These are phyloP conservation scores for Kuraishia borneana DNA, from an alignment of 805 yeast genomes.

Conservation along the genomic window DNA sequence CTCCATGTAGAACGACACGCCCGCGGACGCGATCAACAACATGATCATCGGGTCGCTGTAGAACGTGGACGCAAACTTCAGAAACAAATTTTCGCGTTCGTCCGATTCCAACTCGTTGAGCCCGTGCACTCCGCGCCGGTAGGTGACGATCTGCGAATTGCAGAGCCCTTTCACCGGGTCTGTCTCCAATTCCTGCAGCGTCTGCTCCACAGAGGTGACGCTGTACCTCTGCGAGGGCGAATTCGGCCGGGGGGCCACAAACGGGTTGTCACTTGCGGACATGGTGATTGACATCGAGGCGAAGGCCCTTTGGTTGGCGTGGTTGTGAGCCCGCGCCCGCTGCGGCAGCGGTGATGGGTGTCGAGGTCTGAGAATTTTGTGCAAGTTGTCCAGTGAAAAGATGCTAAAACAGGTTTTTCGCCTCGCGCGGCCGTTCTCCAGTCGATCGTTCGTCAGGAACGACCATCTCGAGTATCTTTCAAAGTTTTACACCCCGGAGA, in stretches of 20 bases:
- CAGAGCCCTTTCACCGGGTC: slow-evolving; percentile 49
- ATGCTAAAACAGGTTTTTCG: no score
- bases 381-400: no score
- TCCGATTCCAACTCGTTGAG: slow-evolving; percentile 66
- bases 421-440: no score
- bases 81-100: slow-evolving; percentile 63
- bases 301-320: no score
- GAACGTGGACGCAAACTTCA: slow-evolving; percentile 70
- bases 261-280: slow-evolving; percentile 4
- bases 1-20: slow-evolving; percentile 83
- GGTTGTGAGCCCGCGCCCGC: no score
- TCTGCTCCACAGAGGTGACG: slow-evolving; percentile 52
- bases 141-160: slow-evolving; percentile 57
- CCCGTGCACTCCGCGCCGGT: slow-evolving; percentile 70
- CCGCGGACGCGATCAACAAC: slow-evolving; percentile 82
- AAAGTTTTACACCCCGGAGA: slow-evolving; percentile 73
- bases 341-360: no score
- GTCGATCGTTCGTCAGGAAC: no score
- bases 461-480: slow-evolving; percentile 44
- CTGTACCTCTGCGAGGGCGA: slow-evolving; percentile 29
- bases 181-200: slow-evolving; percentile 51
- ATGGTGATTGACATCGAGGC: no score
- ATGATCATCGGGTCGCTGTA: slow-evolving; percentile 87
- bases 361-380: no score
- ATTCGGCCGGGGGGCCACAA: not conserved